Percentiles rank a stretch among this genome's conserved stretches.
Evolutionary conservation across 208 protist genomes (phyloP).

Genomic region (Leishmania lainsoni): DNA sequence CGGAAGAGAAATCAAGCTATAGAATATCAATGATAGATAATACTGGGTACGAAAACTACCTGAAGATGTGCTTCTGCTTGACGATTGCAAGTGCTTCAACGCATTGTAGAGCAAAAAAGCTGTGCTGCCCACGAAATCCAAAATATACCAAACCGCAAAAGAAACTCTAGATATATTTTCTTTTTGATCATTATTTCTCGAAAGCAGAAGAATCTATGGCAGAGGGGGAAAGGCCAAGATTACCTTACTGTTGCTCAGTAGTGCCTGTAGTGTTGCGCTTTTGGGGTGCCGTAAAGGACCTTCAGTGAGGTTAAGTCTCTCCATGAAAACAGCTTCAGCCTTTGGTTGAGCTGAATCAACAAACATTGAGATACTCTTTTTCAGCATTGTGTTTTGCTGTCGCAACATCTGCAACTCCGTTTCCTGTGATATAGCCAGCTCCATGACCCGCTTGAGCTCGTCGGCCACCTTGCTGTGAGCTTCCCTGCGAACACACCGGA

Average conservation of each 20-base stretch:
- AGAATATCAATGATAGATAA: neutral
- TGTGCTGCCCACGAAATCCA: neutral
- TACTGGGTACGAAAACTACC: neutral
- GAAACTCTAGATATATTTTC: neutral
- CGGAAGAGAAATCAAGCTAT: neutral
- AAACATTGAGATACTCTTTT: constrained; percentile 76
- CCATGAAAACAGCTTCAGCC: constrained; percentile 65
- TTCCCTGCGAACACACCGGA: constrained; percentile 56
- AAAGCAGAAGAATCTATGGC: constrained; percentile 10
- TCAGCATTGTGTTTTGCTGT: constrained; percentile 70
- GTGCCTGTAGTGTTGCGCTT: constrained; percentile 44
- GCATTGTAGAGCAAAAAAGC: neutral
- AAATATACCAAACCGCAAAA: neutral
- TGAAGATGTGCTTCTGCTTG: neutral
- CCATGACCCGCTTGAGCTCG: constrained; percentile 61
- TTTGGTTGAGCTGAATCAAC: constrained; percentile 52
- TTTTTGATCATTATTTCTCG: neutral
- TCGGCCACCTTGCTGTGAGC: constrained; percentile 41
- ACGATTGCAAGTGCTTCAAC: neutral
- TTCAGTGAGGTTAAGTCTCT: constrained; percentile 76
- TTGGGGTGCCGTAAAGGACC: constrained; percentile 82
- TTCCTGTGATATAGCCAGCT: constrained; percentile 71
- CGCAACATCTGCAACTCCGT: constrained; percentile 74
- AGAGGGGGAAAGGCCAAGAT: neutral
- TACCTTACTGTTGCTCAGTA: constrained; percentile 5